Conservation (phyloP, 441 rosid genomes). For the Gossypium laxum region DNA sequence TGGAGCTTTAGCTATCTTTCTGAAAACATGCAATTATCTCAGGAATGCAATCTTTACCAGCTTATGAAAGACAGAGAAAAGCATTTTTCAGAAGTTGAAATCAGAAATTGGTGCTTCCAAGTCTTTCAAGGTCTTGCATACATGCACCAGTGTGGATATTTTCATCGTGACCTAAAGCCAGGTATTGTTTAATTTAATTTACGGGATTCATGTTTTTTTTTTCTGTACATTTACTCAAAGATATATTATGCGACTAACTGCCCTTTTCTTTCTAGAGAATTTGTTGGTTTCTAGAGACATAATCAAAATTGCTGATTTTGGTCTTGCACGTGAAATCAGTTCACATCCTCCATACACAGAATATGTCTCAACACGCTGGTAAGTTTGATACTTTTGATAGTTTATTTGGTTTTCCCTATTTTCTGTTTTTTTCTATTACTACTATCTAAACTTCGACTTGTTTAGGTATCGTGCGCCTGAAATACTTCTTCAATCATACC, state of each 20-base stretch:
- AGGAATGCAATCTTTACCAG: conserved; percentile 90
- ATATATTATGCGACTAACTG: not conserved
- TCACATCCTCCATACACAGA: conserved; percentile 82
- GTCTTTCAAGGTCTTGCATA: conserved; percentile 88
- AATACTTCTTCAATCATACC: conserved; percentile 74
- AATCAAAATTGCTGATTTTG: conserved; percentile 93
- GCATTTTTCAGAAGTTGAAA: conserved; percentile 66
- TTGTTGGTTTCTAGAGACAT: conserved; percentile 59
- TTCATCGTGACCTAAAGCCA: conserved; percentile 95
- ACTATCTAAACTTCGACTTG: not conserved
- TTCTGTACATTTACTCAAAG: not conserved
- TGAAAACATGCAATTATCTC: not conserved
- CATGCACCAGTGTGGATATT: conserved; percentile 87
- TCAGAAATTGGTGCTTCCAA: conserved; percentile 90
- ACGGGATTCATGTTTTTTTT: not conserved
- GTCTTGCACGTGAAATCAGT: conserved; percentile 76
- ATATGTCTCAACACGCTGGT: conserved; percentile 95
- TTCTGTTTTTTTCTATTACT: not conserved
- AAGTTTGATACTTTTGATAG: conserved; percentile 17
- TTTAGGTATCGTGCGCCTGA: conserved; percentile 94
- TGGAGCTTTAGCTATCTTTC: not conserved
- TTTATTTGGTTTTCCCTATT: not conserved
- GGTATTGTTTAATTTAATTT: conserved; percentile 33
- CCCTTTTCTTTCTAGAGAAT: conserved; percentile 41
- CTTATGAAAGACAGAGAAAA: conserved; percentile 72